Base-by-base conservation (phyloP, 2,329 filamentous ascomycete species). In the Calonectria crousiana region DNA sequence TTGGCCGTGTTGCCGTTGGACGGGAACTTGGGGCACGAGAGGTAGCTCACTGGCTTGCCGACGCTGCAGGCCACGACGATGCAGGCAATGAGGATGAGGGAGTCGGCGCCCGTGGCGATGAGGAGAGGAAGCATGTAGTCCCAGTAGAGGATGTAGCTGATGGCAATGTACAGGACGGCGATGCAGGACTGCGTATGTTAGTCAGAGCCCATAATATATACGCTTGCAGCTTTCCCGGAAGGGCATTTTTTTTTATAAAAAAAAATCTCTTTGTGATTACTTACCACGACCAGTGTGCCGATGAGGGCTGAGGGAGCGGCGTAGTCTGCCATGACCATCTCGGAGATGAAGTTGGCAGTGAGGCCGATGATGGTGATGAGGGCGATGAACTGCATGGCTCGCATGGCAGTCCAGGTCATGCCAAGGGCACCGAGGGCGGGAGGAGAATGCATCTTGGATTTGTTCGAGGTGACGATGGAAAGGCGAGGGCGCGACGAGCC, bases 311-410 rank as follows among this genome's bases (percentile, higher is more conserved):
- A 87, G 0, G 95, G 94, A 0, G 94, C 92, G 36, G 90, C 88
- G 70, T 93, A 90, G 76, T 92, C 89, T 28, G 88, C 90, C 53
- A 88, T 86, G 56, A 95, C 91, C 83, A 97, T 95, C 79, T 94
- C 90, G 30, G 92, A 89, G 80, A 98, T 93, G 85, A 98, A 97
- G 84, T 96, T 95, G 81, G 93, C 91, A 0, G 92, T 92, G 83
- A 98, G 91, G 58, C 95, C 95, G 77, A 98, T 93, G 78, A 97
- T 92, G 73, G 92, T 88, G 72, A 97, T 88, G 82, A 98, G 93
- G 32, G 91, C 91, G 76, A 94, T 85, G 74, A 91, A 89, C 83
- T 97, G 93, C 78, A 96, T 88, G 72, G 90, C 88, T 62, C 96
- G 93, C 78, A 93, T 90, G 78, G 92, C 87, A 73, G 94, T 92